phyloP scores from a whole-genome alignment of 2,329 filamentous ascomycete genomes.

The Sporothrix globosa region DNA sequence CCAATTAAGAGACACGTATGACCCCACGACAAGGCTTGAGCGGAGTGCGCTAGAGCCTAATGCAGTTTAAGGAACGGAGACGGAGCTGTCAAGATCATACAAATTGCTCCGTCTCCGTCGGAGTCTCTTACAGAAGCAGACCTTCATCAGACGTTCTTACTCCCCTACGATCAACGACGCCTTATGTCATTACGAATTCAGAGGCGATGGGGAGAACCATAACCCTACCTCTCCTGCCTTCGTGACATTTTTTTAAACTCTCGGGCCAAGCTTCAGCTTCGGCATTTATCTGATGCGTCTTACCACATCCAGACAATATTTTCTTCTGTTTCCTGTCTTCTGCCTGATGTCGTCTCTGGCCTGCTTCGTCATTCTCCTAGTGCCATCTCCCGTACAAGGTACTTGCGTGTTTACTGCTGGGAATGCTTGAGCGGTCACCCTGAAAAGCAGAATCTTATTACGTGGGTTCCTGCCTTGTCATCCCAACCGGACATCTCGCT shows the following conservation, averaged over 20 bases:
- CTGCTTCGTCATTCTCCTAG: neutral
- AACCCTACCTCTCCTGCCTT: constrained; percentile 11
- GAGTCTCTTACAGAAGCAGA: constrained; percentile 24
- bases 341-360: neutral
- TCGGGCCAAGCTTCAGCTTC: constrained; percentile 9
- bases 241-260: neutral
- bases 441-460: constrained; percentile 18
- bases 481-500: neutral
- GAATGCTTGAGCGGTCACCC: constrained; percentile 1
- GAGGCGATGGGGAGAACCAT: neutral
- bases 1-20: neutral
- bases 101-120: constrained; percentile 34
- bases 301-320: neutral
- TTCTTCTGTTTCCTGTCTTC: neutral
- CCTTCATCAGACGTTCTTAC: neutral
- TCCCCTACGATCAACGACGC: neutral
- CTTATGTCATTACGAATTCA: constrained; percentile 4
- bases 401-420: neutral
- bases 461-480: neutral
- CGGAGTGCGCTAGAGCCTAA: neutral
- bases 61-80: constrained; percentile 27
- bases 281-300: constrained; percentile 13
- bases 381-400: neutral
- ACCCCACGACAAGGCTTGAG: constrained; percentile 12
- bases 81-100: constrained; percentile 27